Conservation (phyloP, 1,284 basidiomycete genomes). For the Anthracocystis walkeri region DNA sequence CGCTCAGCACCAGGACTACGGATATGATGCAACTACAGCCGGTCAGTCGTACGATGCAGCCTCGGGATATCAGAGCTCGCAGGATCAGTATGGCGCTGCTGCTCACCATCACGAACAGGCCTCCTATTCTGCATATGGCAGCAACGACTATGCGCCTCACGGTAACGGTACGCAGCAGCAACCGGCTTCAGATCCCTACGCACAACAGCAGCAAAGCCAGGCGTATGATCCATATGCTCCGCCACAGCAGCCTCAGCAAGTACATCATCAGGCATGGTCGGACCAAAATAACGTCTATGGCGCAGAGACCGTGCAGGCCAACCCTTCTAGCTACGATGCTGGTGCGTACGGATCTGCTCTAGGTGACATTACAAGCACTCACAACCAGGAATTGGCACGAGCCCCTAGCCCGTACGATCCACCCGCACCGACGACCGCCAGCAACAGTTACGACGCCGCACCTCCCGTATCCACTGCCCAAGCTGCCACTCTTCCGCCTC, state of each 20-base stretch:
- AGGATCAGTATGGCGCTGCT: constrained; percentile 13
- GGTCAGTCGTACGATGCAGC: constrained; percentile 20
- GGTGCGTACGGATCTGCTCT: constrained; percentile 2
- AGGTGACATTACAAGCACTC: not conserved
- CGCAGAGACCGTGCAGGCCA: constrained; percentile 4
- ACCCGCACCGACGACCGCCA: constrained; percentile 12
- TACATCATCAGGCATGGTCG: constrained; percentile 10
- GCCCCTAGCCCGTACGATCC: constrained; percentile 43
- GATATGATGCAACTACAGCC: constrained; percentile 13
- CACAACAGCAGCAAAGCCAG: constrained; percentile 9
- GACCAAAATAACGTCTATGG: constrained; percentile 15
- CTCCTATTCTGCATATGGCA: constrained; percentile 16
- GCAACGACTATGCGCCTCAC: constrained; percentile 8
- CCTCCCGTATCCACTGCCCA: constrained; percentile 7
- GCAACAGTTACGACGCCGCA: constrained; percentile 14
- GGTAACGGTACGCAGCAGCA: constrained; percentile 8
- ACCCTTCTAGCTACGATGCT: constrained; percentile 9
- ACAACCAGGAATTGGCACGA: constrained; percentile 10
- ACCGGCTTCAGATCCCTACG: not conserved
- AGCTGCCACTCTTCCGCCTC: constrained; percentile 16
- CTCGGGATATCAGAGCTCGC: constrained; percentile 3
- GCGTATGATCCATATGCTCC: constrained; percentile 19
- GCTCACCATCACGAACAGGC: not conserved
- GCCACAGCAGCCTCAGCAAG: constrained; percentile 17
- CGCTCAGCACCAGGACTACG: constrained; percentile 13